Percentiles rank a stretch among this genome's conserved stretches.
Conservation (phyloP, 2,329 filamentous ascomycete genomes). For the Cladophialophora bantiana region DNA sequence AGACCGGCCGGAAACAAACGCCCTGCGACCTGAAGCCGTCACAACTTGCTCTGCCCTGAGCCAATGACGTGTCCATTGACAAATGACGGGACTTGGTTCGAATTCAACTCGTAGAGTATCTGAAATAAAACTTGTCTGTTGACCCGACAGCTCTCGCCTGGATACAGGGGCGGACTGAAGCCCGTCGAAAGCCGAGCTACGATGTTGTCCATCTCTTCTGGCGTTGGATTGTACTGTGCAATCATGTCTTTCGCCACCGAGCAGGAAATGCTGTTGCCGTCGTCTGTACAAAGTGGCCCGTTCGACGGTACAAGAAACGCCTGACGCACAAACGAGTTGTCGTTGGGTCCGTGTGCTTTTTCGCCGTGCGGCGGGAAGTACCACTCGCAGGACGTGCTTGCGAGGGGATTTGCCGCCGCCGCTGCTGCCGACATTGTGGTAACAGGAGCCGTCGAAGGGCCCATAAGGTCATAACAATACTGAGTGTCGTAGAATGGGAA, state of each 20-base stretch:
- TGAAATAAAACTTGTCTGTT: conserved; percentile 48
- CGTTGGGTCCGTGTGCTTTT: neutral
- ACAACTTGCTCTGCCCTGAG: neutral
- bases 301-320: conserved; percentile 12
- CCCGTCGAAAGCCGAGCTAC: conserved; percentile 46
- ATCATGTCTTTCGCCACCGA: conserved; percentile 49
- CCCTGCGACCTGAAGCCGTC: neutral
- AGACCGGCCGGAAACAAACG: neutral
- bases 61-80: neutral
- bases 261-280: conserved; percentile 47
- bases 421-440: neutral
- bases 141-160: conserved; percentile 47
- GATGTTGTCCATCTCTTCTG: conserved; percentile 47
- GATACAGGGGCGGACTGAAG: conserved; percentile 43
- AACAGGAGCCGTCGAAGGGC: neutral
- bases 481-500: conserved; percentile 7
- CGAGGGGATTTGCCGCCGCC: neutral
- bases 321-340: conserved; percentile 4
- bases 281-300: conserved; percentile 6
- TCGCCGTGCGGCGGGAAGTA: neutral
- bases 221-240: conserved; percentile 48
- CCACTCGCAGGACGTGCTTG: conserved; percentile 8
- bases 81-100: conserved; percentile 8
- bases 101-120: conserved; percentile 49
- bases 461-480: neutral